Conservation (phyloP, 768 basidiomycete species). For the Chalciporus pseudorubinellus region DNA sequence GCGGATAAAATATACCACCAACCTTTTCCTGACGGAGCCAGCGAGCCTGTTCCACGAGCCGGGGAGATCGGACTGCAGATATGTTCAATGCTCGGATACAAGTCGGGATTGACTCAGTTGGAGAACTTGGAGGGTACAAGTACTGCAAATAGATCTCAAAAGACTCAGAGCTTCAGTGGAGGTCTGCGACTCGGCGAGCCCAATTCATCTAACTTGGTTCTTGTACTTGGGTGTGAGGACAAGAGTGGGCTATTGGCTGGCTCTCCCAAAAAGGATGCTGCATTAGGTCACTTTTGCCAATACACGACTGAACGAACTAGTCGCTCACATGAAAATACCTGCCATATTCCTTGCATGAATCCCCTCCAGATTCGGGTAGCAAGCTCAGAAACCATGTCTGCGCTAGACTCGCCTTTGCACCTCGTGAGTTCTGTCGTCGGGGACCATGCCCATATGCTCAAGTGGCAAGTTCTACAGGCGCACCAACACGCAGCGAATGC, state of each 20-base stretch:
- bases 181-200: too few relatives aligned
- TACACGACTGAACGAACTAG: background rate
- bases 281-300: slow-evolving; percentile 15
- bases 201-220: background rate
- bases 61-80: too few relatives aligned
- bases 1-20: too few relatives aligned
- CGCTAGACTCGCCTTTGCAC: slow-evolving; percentile 50
- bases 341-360: background rate
- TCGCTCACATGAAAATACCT: slow-evolving; percentile 6
- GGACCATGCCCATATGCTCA: background rate
- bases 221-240: background rate
- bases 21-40: too few relatives aligned
- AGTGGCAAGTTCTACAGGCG: slow-evolving; percentile 46
- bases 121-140: background rate
- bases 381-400: slow-evolving; percentile 19
- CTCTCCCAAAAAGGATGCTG: slow-evolving; percentile 14
- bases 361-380: background rate
- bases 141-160: background rate
- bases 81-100: too few relatives aligned
- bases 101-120: too few relatives aligned
- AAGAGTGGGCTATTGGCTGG: background rate
- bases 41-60: too few relatives aligned
- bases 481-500: slow-evolving; percentile 82
- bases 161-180: too few relatives aligned
- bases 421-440: slow-evolving; percentile 34